Conservation (phyloP, 176 grass and related monocot genomes). For the Cenchrus americanus region DNA sequence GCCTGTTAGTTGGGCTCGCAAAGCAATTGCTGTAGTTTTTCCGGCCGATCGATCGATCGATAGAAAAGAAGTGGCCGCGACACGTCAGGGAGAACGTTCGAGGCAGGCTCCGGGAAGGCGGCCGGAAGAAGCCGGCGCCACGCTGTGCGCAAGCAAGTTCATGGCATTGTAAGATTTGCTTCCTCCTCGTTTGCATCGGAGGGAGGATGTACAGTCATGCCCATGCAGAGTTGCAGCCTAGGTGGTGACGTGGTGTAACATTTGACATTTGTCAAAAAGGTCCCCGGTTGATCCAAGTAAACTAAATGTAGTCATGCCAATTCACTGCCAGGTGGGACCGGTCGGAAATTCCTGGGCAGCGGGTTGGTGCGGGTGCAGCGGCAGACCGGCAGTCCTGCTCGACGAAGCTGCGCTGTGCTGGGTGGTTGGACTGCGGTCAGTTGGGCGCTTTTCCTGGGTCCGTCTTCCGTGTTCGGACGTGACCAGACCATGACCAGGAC, state of each 20-base stretch:
- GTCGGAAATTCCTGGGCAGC: not conserved
- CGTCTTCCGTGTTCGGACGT: too few relatives aligned
- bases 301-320: too few relatives aligned
- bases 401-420: not conserved
- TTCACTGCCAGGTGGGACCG: not conserved
- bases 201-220: too few relatives aligned
- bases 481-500: not conserved
- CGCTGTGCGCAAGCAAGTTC: not conserved
- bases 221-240: too few relatives aligned
- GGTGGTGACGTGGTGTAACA: too few relatives aligned
- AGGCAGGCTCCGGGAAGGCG: conserved; percentile 24
- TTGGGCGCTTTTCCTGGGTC: too few relatives aligned
- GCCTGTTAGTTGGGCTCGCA: too few relatives aligned
- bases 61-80: not conserved
- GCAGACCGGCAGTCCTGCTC: conserved; percentile 1
- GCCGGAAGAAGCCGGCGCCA: not conserved
- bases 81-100: not conserved
- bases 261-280: not conserved
- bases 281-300: too few relatives aligned
- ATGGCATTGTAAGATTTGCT: not conserved
- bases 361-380: not conserved
- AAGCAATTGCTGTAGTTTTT: not conserved
- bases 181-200: not conserved
- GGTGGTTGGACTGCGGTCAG: not conserved
- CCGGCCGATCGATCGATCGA: not conserved